Evolutionary conservation across 768 basidiomycete genomes (phyloP), one percentile per base, ranked within the genome.

Genomic region (Lentinula raphanica): DNA sequence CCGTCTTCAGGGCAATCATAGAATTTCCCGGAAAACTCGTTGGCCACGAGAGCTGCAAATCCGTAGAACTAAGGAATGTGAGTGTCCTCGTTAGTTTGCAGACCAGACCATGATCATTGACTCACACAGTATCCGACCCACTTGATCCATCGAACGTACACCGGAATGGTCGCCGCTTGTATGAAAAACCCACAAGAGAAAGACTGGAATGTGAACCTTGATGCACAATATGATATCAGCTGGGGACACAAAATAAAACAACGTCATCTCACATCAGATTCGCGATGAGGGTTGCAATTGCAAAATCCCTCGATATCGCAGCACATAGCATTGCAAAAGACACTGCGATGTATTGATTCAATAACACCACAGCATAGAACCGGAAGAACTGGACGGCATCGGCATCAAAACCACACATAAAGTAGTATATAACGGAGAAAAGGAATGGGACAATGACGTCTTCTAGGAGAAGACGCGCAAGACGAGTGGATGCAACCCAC

Each of bases 121-220:
- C 59, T 36, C 25, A 60, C 59, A 32, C 84, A 75, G 46, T 82
- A 80, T 48, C 81, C 81, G 59, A 87, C 64, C 78, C 84, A 88
- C 64, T 87, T 79, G 50, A 89, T 70, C 87, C 87, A 89, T 17
- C 87, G 75, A 0, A 89, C 74, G 3, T 86, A 84, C 0, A 83
- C 80, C 11, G 87, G 86, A 48, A 89, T 87, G 55, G 74, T 72
- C 40, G 67, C 61, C 48, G 87, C 71, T 65, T 88, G 84, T 53
- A 87, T 82, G 66, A 88, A 88, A 75, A 87, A 88, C 9, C 84
- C 84, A 39, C 59, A 55, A 2, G 84, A 81, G 61, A 69, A 83
- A 0, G 81, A 81, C 76, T 80, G 79, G 58, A 82, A 77, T 63
- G 78, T 79, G 5, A 80, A 53, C 51, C 51, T 53, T 2, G 9